A percentile compares a stretch with the other conserved stretches of the same genome.
Evolutionary conservation across 805 yeast species (phyloP).

Genomic region (Monosporozyma solicola): DNA sequence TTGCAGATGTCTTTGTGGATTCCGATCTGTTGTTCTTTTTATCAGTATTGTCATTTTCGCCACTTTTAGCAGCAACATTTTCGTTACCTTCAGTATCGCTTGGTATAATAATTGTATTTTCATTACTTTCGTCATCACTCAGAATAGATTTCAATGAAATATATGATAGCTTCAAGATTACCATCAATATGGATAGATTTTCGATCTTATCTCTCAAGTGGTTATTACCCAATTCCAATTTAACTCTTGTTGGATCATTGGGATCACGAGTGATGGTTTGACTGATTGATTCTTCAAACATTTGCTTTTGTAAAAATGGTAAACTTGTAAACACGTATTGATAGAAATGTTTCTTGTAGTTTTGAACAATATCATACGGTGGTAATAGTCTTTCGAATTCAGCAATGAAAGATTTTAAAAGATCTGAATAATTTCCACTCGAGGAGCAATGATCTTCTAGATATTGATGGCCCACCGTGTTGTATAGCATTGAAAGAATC

Average conservation of each 20-base stretch:
- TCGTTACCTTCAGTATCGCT: neutral
- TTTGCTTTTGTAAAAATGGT: conserved; percentile 22
- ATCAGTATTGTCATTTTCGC: neutral
- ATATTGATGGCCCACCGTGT: conserved; percentile 17
- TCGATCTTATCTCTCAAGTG: conserved; percentile 24
- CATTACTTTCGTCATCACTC: neutral
- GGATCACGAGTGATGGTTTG: conserved; percentile 15
- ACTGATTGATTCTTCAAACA: conserved; percentile 25
- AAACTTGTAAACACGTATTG: conserved; percentile 21
- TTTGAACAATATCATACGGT: conserved; percentile 16
- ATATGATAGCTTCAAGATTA: conserved; percentile 23
- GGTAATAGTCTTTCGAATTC: conserved; percentile 22
- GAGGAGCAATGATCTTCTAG: conserved; percentile 23
- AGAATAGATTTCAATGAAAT: conserved; percentile 17
- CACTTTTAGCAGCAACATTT: neutral
- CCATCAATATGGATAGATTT: conserved; percentile 18
- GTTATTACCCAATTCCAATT: conserved; percentile 19
- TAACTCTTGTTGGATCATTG: conserved; percentile 14
- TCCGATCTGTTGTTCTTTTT: neutral
- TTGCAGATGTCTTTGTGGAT: conserved; percentile 1
- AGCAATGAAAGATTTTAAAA: conserved; percentile 15
- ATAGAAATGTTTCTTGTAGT: conserved; percentile 23
- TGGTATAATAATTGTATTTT: neutral
- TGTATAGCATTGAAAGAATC: conserved; percentile 16
- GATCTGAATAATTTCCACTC: conserved; percentile 20